Evolutionary conservation across 805 yeast species (phyloP), one percentile per base, ranked within the genome.

Genomic region (Lachancea lanzarotensis): DNA sequence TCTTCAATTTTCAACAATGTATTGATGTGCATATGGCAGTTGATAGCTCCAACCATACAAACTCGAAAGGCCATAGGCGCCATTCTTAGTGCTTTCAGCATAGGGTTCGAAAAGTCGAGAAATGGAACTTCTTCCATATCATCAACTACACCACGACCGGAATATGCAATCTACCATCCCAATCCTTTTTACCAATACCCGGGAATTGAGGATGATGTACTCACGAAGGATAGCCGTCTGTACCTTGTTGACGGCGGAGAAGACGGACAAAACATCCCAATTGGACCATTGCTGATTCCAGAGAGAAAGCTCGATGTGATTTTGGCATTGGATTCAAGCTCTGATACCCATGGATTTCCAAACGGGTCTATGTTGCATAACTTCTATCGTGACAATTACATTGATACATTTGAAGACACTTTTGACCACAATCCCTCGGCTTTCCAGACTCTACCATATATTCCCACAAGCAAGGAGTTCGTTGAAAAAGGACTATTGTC

Each of bases 181-280:
- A 81, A 80, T 47, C 86, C 88, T 2, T 81, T 81, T 54, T 72
- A 65, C 48, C 51, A 52, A 16, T 60, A 54, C 42, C 64, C 58
- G 9, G 55, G 53, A 33, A 40, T 43, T 3, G 47, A 33, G 11
- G 51, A 52, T 32, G 53, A 56, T n/a, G n/a, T n/a, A n/a, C 55
- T 57, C 30, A 59, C 64, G 18, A 43, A 53, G 2, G 57, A 66
- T 2, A 62, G 62, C 43, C 60, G 59, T 33, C 47, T 70, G n/a
- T 68, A 65, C 46, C 52, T 85, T 47, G 87, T 78, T 26, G 95
- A 85, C 58, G 95, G 95, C 35, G 95, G 93, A 27, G 87, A 81
- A 60, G 91, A 84, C 59, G 69, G 72, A 8, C 88, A 83, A 61
- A 83, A 83, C 55, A 70, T 85, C 15, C 93, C 95, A 0, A 61